Base-by-base conservation (phyloP, 805 yeast species). In the Pichia deserticola region DNA sequence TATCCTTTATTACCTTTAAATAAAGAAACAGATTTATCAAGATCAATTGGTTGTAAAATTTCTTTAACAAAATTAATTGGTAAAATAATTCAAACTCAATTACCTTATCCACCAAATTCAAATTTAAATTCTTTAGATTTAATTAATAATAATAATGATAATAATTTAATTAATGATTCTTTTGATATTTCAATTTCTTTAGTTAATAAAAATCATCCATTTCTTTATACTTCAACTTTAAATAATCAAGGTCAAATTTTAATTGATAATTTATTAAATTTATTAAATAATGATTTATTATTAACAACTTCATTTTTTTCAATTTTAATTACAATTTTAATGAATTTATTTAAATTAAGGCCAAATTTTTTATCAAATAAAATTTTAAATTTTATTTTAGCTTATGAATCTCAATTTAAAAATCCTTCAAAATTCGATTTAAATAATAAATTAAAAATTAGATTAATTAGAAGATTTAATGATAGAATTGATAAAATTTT, bases 1-100 rank as follows among this genome's bases (percentile, higher is more conserved):
- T 81, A 72, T 56, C 89, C 88, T 5, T 70, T 80, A 49, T 63
- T 68, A 25, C 66, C 73, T 13, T 66, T 72, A 20, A 79, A 73
- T 48, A 69, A 72, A 41, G 86, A 78, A 52, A 70, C 72, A 36
- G 82, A 78, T 56, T 57, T 65, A 33, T 59, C 69, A 36, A 74
- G 82, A 62, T 75, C 80, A 43, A 65, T 81, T 37, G 80, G 84
- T 12, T 69, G 81, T 43, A 81, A 78, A 63, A 67, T 86, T n/a
- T 82, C 90, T 32, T 71, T 84, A n/a, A 70, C 84, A 47, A 87
- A 85, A 65, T 81, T 90, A 51, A 77, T 88, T 10, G 79, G 79
- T n/a, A 75, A 75, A 48, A 66, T 82, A 5, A 72, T 82, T 12
- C 69, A 73, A 36, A 74, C 77, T 1, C 89, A 84, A 51, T 66